Base-by-base conservation (phyloP, 768 basidiomycete species). In the Cubamyces lactineus region DNA sequence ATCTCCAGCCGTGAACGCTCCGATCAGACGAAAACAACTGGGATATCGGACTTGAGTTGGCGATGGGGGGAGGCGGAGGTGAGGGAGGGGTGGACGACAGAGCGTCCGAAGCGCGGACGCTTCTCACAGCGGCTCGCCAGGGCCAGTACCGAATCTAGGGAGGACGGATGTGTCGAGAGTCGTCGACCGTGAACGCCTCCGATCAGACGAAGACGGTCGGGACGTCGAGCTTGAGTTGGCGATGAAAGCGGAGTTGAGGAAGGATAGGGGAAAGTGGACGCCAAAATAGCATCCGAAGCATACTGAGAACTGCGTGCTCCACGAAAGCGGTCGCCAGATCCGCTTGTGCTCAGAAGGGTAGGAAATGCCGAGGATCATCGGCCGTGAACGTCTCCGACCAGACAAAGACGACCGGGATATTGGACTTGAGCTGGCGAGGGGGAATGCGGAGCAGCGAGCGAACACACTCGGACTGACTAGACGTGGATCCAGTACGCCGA, bases 301-400 rank as follows among this genome's bases (percentile, higher is more conserved):
- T 30, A 46, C 12, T 46, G 4, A 2, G 23, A 23, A 23, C 45
- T 21, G 8, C 5, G 1, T 16, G 26, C 26, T 19, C 34, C 28
- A 15, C 30, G 38, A 30, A 34, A 34, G 28, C 28, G 49, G 45
- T 38, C 49, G 49, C 49, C 49, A 51, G 34, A 30, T n/a, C 49
- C 49, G 45, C 45, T 46, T 34, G n/a, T 13, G 30, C 34, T 19
- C 19, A 23, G 17, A 19, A 17, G 28, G 16, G 30, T 51, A 28
- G 49, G 30, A 15, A 34, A 38, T n/a, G 30, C 49, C 49, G 49
- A 51, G 30, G 30, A 34, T 51, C 28, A 7, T 51, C 49, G 30
- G 28, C 30, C 49, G 49, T 51, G 49, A 51, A 51, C 49, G 49
- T 19, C 28, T 51, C 49, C 49, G 49, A 51, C 30, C 28, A 51